phyloP scores from a whole-genome alignment of 1,139 yeast genomes.

The Insectozyma bohioensis region DNA sequence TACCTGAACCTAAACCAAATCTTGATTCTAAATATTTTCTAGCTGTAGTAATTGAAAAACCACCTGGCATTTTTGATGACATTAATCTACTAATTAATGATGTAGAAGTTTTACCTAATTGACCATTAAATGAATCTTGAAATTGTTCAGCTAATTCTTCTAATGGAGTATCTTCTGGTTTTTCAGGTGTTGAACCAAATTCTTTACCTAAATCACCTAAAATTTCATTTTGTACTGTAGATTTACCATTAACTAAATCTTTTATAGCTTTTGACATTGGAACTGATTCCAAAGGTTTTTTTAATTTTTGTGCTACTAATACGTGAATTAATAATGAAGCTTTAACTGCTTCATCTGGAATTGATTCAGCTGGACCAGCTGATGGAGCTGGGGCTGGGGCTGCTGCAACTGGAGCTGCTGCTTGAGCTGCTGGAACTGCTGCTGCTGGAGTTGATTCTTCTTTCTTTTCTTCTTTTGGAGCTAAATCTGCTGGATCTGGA shows the following conservation, averaged over 20 bases:
- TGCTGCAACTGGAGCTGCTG: constrained; percentile 56
- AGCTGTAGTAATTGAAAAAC: constrained; percentile 87
- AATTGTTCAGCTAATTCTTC: constrained; percentile 93
- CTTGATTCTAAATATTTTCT: constrained; percentile 88
- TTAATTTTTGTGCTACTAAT: constrained; percentile 91
- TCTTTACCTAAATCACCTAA: constrained; percentile 98
- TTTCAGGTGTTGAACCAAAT: constrained; percentile 96
- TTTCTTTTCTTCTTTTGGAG: constrained; percentile 31
- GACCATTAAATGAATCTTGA: constrained; percentile 87
- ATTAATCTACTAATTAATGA: constrained; percentile 87
- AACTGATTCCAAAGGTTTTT: constrained; percentile 82
- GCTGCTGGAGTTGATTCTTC: constrained; percentile 31
- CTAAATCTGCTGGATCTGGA: constrained; percentile 73
- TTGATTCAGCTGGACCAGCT: constrained; percentile 74
- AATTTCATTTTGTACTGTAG: constrained; percentile 97
- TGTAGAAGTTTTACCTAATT: constrained; percentile 89
- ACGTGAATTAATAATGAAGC: constrained; percentile 84
- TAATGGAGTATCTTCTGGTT: constrained; percentile 97
- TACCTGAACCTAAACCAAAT: constrained; percentile 89
- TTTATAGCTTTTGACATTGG: constrained; percentile 92
- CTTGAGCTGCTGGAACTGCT: constrained; percentile 44
- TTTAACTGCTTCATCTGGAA: constrained; percentile 87
- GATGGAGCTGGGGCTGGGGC: constrained; percentile 60
- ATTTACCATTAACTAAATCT: constrained; percentile 96
- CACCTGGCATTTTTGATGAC: constrained; percentile 99